Evolutionary conservation across 2,329 filamentous ascomycete species (phyloP).

Genomic region (Diaporthe sp.): DNA sequence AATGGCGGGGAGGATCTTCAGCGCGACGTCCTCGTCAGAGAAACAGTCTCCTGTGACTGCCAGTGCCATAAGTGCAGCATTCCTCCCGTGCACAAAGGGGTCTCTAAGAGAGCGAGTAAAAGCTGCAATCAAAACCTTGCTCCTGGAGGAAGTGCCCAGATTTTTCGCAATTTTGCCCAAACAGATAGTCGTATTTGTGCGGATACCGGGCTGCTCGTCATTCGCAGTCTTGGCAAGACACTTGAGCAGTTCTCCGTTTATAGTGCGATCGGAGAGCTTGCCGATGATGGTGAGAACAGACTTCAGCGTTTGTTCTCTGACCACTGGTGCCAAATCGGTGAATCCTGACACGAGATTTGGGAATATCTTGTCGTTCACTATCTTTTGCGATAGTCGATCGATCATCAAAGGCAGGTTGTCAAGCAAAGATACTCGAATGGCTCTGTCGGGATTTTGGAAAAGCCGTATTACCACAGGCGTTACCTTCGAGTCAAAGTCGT

Average conservation of each 20-base stretch:
- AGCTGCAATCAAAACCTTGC: slow-evolving; percentile 93
- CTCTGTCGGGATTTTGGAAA: slow-evolving; percentile 92
- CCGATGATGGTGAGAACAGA: slow-evolving; percentile 88
- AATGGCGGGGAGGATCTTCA: slow-evolving; percentile 84
- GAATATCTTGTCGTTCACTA: slow-evolving; percentile 97
- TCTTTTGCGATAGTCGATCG: slow-evolving; percentile 86
- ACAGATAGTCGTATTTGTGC: slow-evolving; percentile 98
- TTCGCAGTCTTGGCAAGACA: slow-evolving; percentile 96
- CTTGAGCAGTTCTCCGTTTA: slow-evolving; percentile 93
- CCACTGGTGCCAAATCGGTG: slow-evolving; percentile 89
- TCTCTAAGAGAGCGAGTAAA: slow-evolving; percentile 92
- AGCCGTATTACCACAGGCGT: slow-evolving; percentile 89
- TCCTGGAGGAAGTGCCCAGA: slow-evolving; percentile 80
- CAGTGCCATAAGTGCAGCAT: slow-evolving; percentile 88
- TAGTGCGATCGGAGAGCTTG: slow-evolving; percentile 91
- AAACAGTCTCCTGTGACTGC: slow-evolving; percentile 89
- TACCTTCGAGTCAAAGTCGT: slow-evolving; percentile 89
- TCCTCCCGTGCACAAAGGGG: slow-evolving; percentile 94
- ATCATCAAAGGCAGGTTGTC: slow-evolving; percentile 94
- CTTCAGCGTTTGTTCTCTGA: slow-evolving; percentile 96
- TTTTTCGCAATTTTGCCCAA: slow-evolving; percentile 96
- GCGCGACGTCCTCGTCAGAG: slow-evolving; percentile 89
- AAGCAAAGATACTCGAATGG: slow-evolving; percentile 89
- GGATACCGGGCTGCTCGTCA: slow-evolving; percentile 95
- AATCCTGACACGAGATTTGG: slow-evolving; percentile 96